These are phyloP conservation scores for Apiotrichum domesticum DNA, from an alignment of 1,284 basidiomycete species.

Conservation along the genomic window DNA sequence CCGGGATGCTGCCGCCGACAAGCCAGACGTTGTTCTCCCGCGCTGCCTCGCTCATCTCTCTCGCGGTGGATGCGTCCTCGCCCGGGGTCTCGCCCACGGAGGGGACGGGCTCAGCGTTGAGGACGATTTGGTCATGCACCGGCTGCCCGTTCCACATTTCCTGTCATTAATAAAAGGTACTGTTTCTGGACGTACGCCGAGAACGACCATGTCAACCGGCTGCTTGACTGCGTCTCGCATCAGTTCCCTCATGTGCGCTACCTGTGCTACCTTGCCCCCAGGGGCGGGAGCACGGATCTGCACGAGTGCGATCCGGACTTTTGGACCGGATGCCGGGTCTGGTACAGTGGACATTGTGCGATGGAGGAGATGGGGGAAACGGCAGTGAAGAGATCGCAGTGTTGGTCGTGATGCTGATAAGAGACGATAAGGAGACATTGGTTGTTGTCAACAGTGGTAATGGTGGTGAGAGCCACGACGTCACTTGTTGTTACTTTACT, in stretches of 20 bases:
- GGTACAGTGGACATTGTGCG: too few relatives aligned
- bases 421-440: too few relatives aligned
- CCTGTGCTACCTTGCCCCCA: conserved; percentile 1
- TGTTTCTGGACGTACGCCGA: conserved; percentile 2
- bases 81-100: background rate
- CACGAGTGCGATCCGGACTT: conserved; percentile 6
- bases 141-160: conserved; percentile 15
- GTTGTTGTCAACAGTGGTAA: too few relatives aligned
- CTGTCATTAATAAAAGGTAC: conserved; percentile 1
- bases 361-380: too few relatives aligned
- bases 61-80: conserved; percentile 53
- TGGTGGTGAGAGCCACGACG: too few relatives aligned
- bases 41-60: conserved; percentile 68
- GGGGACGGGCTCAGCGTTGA: conserved; percentile 10
- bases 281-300: conserved; percentile 8
- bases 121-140: conserved; percentile 5
- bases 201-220: conserved; percentile 10
- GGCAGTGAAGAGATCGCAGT: too few relatives aligned
- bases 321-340: too few relatives aligned
- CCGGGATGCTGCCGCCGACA: conserved; percentile 78
- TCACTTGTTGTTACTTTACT: too few relatives aligned
- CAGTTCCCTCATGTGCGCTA: conserved; percentile 10
- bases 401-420: too few relatives aligned
- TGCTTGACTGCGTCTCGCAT: conserved; percentile 8
- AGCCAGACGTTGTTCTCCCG: conserved; percentile 70